phyloP scores from a whole-genome alignment of 2,329 filamentous ascomycete genomes.

The Cladophialophora carrionii region DNA sequence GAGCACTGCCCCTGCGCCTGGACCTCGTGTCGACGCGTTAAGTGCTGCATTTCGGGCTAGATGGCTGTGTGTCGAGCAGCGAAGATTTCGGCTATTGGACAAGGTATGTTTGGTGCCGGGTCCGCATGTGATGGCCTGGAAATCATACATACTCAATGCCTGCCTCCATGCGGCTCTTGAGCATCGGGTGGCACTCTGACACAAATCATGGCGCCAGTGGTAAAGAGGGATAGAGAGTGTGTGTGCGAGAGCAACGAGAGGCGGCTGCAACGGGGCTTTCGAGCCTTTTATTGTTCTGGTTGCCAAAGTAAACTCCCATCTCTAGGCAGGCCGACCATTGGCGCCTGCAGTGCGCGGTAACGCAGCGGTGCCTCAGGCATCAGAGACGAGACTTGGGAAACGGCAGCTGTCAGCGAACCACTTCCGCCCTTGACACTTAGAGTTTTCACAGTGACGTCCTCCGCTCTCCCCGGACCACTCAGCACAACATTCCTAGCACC shows the following conservation, averaged over 20 bases:
- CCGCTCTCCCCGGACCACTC: not conserved
- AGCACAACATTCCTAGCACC: constrained; percentile 3
- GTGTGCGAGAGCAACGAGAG: not conserved
- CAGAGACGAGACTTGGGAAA: not conserved
- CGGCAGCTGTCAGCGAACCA: constrained; percentile 4
- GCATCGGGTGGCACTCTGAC: not conserved
- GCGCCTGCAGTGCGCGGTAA: not conserved
- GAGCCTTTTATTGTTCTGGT: constrained; percentile 3
- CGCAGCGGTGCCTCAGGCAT: constrained; percentile 8
- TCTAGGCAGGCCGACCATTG: not conserved
- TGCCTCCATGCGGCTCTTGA: not conserved
- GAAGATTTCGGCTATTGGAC: not conserved
- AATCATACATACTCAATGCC: not conserved
- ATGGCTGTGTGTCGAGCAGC: not conserved
- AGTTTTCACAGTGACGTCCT: not conserved
- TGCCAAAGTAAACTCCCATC: not conserved
- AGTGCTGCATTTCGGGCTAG: not conserved
- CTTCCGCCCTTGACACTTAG: not conserved
- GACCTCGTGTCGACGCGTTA: constrained; percentile 15
- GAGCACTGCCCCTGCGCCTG: not conserved
- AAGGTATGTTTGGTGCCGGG: not conserved
- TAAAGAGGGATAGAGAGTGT: not conserved
- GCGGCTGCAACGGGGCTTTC: not conserved
- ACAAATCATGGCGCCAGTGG: not conserved
- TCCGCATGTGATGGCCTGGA: not conserved